These are phyloP conservation scores for Agrostemma githago DNA, from an alignment of 148 eudicot species.

Conservation along the genomic window DNA sequence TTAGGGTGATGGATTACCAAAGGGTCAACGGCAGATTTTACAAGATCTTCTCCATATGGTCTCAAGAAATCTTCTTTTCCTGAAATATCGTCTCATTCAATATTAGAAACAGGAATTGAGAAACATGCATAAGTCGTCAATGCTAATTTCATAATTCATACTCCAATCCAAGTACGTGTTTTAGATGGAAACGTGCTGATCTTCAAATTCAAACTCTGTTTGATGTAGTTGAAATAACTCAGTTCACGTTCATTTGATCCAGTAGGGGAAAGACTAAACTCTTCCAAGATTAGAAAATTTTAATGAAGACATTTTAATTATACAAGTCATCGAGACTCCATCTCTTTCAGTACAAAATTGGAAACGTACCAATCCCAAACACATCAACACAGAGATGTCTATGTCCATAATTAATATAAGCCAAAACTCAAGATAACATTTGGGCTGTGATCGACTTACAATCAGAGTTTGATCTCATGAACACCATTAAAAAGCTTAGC, in stretches of 20 bases:
- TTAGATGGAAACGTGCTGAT: too few relatives aligned
- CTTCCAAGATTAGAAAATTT: too few relatives aligned
- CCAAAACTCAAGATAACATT: background rate
- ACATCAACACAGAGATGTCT: background rate
- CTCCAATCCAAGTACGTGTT: background rate
- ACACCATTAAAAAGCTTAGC: background rate
- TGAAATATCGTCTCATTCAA: constrained; percentile 18
- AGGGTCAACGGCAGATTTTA: constrained; percentile 61
- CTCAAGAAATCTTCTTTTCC: constrained; percentile 82
- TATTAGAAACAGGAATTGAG: background rate
- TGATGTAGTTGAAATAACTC: too few relatives aligned
- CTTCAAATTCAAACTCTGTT: too few relatives aligned
- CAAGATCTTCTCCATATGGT: constrained; percentile 65
- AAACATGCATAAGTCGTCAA: background rate
- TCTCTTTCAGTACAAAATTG: background rate
- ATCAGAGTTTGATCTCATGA: background rate
- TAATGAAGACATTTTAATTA: too few relatives aligned
- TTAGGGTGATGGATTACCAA: constrained; percentile 75
- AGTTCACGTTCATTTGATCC: too few relatives aligned
- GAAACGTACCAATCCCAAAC: background rate
- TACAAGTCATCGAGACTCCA: too few relatives aligned
- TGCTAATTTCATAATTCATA: background rate
- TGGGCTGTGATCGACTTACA: background rate
- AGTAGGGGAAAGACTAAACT: too few relatives aligned
- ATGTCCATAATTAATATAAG: background rate